Evolutionary conservation across 169 alveolate species (phyloP).

Genomic region (Plasmodium vivax): DNA sequence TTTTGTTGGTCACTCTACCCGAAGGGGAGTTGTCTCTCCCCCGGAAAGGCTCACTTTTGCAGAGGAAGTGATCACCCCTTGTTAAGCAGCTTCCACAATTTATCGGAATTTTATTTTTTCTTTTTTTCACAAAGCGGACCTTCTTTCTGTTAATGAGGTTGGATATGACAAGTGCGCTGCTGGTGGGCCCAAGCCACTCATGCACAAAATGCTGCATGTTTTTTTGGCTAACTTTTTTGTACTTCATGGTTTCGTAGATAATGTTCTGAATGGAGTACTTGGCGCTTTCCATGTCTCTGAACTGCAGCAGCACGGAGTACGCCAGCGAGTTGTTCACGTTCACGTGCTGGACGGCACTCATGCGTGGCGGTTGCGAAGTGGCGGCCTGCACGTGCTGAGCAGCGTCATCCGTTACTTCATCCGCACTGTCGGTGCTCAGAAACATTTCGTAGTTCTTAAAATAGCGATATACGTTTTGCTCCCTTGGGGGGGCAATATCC

Average conservation of each 20-base stretch:
- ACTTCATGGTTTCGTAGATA: slow-evolving; percentile 61
- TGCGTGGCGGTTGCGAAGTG: neutral
- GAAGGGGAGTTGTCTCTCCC: neutral
- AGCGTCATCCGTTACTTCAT: neutral
- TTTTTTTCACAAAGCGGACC: slow-evolving; percentile 48
- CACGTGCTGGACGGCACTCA: neutral
- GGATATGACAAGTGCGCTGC: slow-evolving; percentile 50
- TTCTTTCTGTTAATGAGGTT: slow-evolving; percentile 58
- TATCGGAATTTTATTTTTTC: neutral
- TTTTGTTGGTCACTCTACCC: neutral
- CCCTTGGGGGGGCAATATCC: neutral
- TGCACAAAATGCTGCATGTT: slow-evolving; percentile 31
- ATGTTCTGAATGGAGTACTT: slow-evolving; percentile 59
- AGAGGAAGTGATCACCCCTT: neutral
- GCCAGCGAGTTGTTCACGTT: slow-evolving; percentile 26
- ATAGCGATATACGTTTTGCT: slow-evolving; percentile 3
- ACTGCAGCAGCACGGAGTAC: slow-evolving; percentile 18
- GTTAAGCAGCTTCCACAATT: neutral
- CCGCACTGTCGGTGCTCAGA: neutral
- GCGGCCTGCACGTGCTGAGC: too few species aligned
- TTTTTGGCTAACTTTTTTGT: slow-evolving; percentile 15
- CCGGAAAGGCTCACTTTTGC: neutral
- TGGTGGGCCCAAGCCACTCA: slow-evolving; percentile 68
- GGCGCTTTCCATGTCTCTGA: slow-evolving; percentile 57
- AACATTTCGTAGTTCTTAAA: slow-evolving; percentile 28